A percentile compares a stretch with the other conserved stretches of the same genome.
phyloP scores from a whole-genome alignment of 345 rosid genomes.

The Bruguiera sexangula region DNA sequence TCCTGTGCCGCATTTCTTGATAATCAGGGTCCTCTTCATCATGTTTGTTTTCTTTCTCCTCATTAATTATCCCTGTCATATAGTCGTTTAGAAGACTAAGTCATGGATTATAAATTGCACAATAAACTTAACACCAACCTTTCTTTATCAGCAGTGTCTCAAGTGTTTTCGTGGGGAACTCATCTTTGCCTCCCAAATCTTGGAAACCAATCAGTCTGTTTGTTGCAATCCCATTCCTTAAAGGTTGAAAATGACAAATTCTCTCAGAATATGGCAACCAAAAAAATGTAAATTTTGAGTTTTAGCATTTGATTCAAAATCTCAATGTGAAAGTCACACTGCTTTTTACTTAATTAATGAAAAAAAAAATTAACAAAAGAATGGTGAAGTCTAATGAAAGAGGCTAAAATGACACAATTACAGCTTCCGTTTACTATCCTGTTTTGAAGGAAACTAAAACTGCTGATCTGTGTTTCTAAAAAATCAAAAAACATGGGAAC shows the following conservation, averaged over 20 bases:
- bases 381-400: not conserved
- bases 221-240: conserved; percentile 65
- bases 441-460: not conserved
- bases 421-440: not conserved
- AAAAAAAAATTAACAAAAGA: not conserved
- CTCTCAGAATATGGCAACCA: not conserved
- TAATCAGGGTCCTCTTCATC: conserved; percentile 52
- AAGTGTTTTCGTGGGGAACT: conserved; percentile 52
- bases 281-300: not conserved
- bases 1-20: conserved; percentile 43
- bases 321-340: not conserved
- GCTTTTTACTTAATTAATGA: too few relatives aligned
- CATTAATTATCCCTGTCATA: conserved; percentile 57
- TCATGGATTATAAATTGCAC: conserved; percentile 2
- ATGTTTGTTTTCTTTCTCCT: conserved; percentile 54
- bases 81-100: conserved; percentile 6
- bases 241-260: not conserved
- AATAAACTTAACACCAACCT: conserved; percentile 34
- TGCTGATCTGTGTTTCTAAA: not conserved
- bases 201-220: conserved; percentile 86
- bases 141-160: conserved; percentile 64
- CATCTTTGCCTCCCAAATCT: conserved; percentile 82
- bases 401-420: not conserved
- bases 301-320: not conserved
- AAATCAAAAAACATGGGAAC: conserved; percentile 7